Evolutionary conservation across 139 green algal genomes (phyloP), one percentile per base, ranked within the genome.

Genomic region (Deuterostichococcus epilithicus): DNA sequence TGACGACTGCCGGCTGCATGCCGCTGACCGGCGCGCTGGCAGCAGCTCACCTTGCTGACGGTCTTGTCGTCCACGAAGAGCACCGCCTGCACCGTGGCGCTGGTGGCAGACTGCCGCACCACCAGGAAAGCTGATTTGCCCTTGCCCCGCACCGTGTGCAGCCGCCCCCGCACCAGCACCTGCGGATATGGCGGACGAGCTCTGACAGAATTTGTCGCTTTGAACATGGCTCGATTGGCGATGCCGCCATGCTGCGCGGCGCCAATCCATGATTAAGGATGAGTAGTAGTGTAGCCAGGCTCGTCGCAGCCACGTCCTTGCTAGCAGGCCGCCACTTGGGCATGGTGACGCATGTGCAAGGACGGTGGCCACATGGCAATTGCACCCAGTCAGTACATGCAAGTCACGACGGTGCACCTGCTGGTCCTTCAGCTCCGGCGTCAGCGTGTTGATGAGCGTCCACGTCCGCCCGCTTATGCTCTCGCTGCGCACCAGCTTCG

Each of bases 111-210:
- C 78, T 98, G 90, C 20, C 96, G 85, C 34, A 99, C 81, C 76
- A 99, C 92, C 25, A 99, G 59, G 85, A 99, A 99, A 28, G 88
- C 91, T 5, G 87, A 92, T 85, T 98, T 99, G 75, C 96, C 96
- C 86, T 98, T 98, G 67, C 92, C 94, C 10, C 96, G 86, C 44
- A 95, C 92, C 52, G 82, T 91, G 77, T 98, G 91, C 77, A 99
- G 84, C n/a, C 93, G 85, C 0, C 76, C 92, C 26, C 94, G 80
- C 35, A 97, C 59, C 65, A 94, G 76, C 70, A 97, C 88, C 86
- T 90, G 82, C 34, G 60, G 15, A 73, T n/a, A 63, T n/a, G 13
- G 10, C 13, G 33, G 23, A 59, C 58, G 22, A 18, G 18, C 45
- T 26, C 15, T 60, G 45, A 60, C 18, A 26, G 45, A 13, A 26